Percentiles rank a stretch among this genome's conserved stretches.
Evolutionary conservation across 1,284 basidiomycete species (phyloP).

Genomic region (Cystobasidium pallidum): DNA sequence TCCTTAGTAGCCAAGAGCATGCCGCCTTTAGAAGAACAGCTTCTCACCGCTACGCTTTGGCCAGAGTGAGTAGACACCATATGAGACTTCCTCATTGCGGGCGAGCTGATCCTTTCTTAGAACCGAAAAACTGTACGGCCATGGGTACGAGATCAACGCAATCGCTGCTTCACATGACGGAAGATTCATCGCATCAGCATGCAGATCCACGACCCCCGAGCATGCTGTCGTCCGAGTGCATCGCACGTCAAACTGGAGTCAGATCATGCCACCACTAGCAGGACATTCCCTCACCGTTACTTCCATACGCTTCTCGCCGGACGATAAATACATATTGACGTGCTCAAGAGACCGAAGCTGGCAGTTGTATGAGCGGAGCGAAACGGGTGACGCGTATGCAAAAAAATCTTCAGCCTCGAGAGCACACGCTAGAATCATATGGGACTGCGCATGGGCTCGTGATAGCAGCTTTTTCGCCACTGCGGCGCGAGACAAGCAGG

Average conservation of each 20-base stretch:
- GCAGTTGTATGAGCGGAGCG: constrained; percentile 69
- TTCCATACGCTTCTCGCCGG: constrained; percentile 80
- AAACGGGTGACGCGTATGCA: constrained; percentile 45
- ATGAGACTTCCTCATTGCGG: too few species aligned
- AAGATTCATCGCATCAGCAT: constrained; percentile 82
- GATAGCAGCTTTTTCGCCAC: constrained; percentile 82
- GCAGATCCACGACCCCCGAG: constrained; percentile 80
- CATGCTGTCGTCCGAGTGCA: constrained; percentile 89
- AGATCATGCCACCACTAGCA: constrained; percentile 64
- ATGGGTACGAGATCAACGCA: constrained; percentile 91
- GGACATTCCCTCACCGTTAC: constrained; percentile 92
- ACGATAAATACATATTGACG: constrained; percentile 76
- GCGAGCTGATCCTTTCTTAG: too few species aligned
- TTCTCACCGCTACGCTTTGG: constrained; percentile 87
- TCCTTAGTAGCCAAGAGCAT: constrained; percentile 43
- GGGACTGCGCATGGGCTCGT: constrained; percentile 85
- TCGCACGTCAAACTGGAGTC: constrained; percentile 67
- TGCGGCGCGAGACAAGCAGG: constrained; percentile 94
- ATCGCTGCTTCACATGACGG: constrained; percentile 72
- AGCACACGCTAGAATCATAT: constrained; percentile 88
- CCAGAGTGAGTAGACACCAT: constrained; percentile 70
- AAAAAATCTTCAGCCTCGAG: constrained; percentile 66
- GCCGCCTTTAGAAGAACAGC: constrained; percentile 63
- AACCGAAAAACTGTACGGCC: constrained; percentile 93
- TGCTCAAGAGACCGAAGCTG: constrained; percentile 91